Conservation (phyloP, 176 grass and related monocot genomes). For the Eragrostis nindensis region DNA sequence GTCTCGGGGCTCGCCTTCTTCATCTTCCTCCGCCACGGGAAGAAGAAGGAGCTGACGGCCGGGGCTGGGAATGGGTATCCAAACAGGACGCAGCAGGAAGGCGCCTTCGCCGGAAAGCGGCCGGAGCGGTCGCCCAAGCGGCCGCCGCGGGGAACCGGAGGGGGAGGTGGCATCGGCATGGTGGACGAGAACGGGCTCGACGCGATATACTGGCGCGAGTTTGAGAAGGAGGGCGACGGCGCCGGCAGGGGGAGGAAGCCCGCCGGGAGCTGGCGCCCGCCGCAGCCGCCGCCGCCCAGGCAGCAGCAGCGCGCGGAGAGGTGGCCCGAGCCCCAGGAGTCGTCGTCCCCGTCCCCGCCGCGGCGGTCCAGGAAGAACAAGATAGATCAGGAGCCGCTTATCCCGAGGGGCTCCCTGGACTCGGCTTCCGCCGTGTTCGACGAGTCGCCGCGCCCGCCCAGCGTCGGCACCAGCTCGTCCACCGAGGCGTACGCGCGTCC, state of each 20-base stretch:
- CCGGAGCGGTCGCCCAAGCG: constrained; percentile 37
- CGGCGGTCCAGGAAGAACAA: constrained; percentile 41
- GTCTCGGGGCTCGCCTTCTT: constrained; percentile 71
- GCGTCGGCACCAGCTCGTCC: constrained; percentile 41
- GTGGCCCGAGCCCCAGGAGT: constrained; percentile 22
- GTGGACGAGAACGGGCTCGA: constrained; percentile 93
- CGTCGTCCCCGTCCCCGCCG: constrained; percentile 31
- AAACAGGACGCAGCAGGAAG: not conserved
- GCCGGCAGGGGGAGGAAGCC: constrained; percentile 9
- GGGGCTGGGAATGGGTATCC: not conserved
- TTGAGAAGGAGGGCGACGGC: constrained; percentile 51
- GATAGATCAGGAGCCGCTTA: constrained; percentile 68
- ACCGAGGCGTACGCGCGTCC: constrained; percentile 25
- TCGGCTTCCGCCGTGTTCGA: constrained; percentile 54
- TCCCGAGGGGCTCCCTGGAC: constrained; percentile 57
- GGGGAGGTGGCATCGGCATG: constrained; percentile 36
- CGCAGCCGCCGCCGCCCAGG: constrained; percentile 24
- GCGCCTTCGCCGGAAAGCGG: constrained; percentile 27
- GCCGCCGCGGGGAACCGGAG: constrained; percentile 33
- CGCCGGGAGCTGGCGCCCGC: constrained; percentile 17
- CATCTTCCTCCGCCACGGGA: constrained; percentile 60
- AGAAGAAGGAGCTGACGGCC: constrained; percentile 40
- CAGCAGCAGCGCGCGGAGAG: constrained; percentile 36
- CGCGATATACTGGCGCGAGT: constrained; percentile 89
- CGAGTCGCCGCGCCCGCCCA: constrained; percentile 47